Evolutionary conservation across 768 basidiomycete species (phyloP).

Genomic region (Panus rudis): DNA sequence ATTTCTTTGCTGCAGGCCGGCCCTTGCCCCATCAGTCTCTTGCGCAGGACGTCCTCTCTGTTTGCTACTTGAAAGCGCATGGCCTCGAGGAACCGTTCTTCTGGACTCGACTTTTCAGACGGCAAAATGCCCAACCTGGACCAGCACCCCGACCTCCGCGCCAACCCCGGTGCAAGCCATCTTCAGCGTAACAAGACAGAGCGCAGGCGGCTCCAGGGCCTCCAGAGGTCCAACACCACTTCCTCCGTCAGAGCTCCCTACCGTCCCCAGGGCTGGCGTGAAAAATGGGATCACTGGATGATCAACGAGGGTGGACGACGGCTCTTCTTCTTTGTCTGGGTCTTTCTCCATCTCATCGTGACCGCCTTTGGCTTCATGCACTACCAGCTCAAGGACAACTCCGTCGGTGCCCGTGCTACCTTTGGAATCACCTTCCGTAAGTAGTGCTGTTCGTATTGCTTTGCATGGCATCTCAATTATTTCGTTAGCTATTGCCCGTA

Average conservation of each 20-base stretch:
- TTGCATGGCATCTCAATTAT: not conserved
- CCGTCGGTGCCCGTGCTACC: slow-evolving; percentile 49
- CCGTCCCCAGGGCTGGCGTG: slow-evolving; percentile 32
- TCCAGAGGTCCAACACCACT: slow-evolving; percentile 56
- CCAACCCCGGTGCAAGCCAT: slow-evolving; percentile 32
- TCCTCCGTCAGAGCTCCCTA: slow-evolving; percentile 24
- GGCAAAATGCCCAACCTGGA: slow-evolving; percentile 36
- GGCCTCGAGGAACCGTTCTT: slow-evolving; percentile 37
- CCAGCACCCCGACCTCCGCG: slow-evolving; percentile 39
- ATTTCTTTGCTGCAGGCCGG: slow-evolving; percentile 39
- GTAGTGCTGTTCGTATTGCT: slow-evolving; percentile 20
- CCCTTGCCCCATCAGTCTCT: slow-evolving; percentile 26
- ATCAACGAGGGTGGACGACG: slow-evolving; percentile 84
- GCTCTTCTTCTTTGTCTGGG: slow-evolving; percentile 75
- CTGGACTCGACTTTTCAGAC: slow-evolving; percentile 68
- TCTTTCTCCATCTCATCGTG: slow-evolving; percentile 76
- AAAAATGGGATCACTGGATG: slow-evolving; percentile 74
- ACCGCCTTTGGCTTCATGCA: slow-evolving; percentile 69
- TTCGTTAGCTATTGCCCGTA: slow-evolving; percentile 69
- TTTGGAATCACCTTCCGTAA: slow-evolving; percentile 79
- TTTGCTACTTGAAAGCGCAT: slow-evolving; percentile 24
- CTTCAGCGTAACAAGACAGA: slow-evolving; percentile 86
- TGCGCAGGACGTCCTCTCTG: slow-evolving; percentile 24
- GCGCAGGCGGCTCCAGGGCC: slow-evolving; percentile 73
- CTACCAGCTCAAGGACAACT: slow-evolving; percentile 78